These are phyloP conservation scores for Phytophthora tentaculata DNA, from an alignment of 352 stramenopile species.

Conservation along the genomic window DNA sequence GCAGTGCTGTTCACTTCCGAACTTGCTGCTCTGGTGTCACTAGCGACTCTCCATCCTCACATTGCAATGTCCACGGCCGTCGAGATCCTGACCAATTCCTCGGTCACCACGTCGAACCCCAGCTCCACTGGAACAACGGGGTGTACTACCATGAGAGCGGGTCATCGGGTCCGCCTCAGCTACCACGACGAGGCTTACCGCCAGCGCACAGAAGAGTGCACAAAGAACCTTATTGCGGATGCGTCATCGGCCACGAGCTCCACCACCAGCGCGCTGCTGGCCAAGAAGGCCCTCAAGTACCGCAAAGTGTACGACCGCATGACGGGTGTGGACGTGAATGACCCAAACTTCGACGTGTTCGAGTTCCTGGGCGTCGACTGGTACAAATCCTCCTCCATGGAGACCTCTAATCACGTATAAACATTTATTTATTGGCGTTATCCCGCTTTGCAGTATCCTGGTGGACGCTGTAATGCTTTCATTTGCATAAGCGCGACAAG, in stretches of 20 bases:
- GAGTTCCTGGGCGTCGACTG: conserved; percentile 62
- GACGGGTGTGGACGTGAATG: conserved; percentile 48
- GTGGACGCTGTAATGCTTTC: not conserved
- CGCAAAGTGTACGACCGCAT: conserved; percentile 59
- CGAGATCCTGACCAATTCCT: not conserved
- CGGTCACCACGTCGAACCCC: not conserved
- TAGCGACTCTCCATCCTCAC: not conserved
- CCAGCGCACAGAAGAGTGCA: conserved; percentile 35
- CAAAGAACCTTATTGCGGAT: conserved; percentile 43
- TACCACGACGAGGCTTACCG: conserved; percentile 54
- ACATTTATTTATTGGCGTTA: conserved; percentile 29
- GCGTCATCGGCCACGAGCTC: conserved; percentile 29
- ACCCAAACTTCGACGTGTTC: conserved; percentile 57
- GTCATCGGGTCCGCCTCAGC: conserved; percentile 44
- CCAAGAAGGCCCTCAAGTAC: conserved; percentile 65
- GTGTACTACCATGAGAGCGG: not conserved
- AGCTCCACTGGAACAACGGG: not conserved
- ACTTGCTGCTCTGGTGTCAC: conserved; percentile 8
- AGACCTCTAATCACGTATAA: conserved; percentile 19
- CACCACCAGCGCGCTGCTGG: conserved; percentile 46
- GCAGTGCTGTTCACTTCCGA: conserved; percentile 25
- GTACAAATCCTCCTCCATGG: conserved; percentile 39
- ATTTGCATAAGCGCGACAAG: not conserved
- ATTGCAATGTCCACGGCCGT: conserved; percentile 19
- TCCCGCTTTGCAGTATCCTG: not conserved